Evolutionary conservation across 768 basidiomycete genomes (phyloP), one percentile per base, ranked within the genome.

Genomic region (Butyriboletus loyo): DNA sequence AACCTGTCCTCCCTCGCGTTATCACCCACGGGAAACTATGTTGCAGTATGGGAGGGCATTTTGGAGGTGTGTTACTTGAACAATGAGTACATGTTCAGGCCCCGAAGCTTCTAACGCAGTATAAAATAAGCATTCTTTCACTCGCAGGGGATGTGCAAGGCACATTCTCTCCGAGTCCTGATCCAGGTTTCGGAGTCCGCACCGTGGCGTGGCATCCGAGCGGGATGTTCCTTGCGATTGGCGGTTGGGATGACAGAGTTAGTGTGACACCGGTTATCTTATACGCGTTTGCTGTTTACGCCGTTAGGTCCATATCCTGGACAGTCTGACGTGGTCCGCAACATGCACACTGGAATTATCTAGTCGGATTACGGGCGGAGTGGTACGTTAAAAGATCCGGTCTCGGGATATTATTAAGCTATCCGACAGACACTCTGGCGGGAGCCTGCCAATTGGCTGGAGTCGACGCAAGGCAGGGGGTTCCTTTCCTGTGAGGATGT

Each of bases 181-280:
- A 96, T 68, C 88, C 90, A 25, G 90, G 87, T 15, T 81, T 94
- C 50, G 94, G 94, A 7, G 83, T 97, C 38, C 81, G 92, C 10
- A 75, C 73, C 53, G 84, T 86, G 1, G 72, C 80, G 19, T 98
- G 94, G 94, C 90, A 94, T 69, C 94, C 93, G 4, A 86, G 76
- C 50, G 91, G 93, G 5, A 75, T 81, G 62, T 94, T 89, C 65
- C 72, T 97, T 9, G 88, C 86, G 2, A 76, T 94, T 0, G 85
- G 83, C 13, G 94, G 94, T 11, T 94, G 87, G 83, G 92, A 95
- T 69, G 92, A 94, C 61, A 91, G 87, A 72, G 92, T 88, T 49
- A 37, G 72, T 58, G 4, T 21, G 32, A 46, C 28, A 30, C 15
- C 5, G 36, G 5, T 46, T 13, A 5, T 40, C 41, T 49, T 24